Base-by-base conservation (phyloP, 1,284 basidiomycete genomes). In the Cutaneotrichosporon cavernicola region DNA sequence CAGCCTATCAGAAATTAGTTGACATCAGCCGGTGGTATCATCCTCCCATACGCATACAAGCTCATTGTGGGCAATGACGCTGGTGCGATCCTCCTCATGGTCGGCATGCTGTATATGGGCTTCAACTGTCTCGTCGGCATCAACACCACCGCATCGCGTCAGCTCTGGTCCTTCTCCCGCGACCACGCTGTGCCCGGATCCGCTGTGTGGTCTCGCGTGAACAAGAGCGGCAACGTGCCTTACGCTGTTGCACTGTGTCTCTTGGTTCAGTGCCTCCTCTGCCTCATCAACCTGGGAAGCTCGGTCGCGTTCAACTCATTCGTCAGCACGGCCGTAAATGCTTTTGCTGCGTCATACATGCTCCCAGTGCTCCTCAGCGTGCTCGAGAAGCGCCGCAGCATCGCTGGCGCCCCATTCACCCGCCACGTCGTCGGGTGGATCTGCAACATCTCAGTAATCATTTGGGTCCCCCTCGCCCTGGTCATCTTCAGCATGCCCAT, bases 401-500 rank as follows among this genome's bases (percentile, higher is more conserved):
- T 62, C 50, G 51, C 58, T 14, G 5, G 49, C 5, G 63, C 63
- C 18, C 63, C 62, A 18, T 67, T 57, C 60, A 38, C 47, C 14
- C 52, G 55, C 21, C 60, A 60, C 5, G 18, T 14, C 21, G 53
- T 64, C 3, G 65, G 65, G 2, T 55, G 51, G 16, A n/a, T 60
- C n/a, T 60, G 58, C 57, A 67, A 64, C 60, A 38, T 59, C n/a
- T 16, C 62, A 18, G 60, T 65, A n/a, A 50, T 68, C 22, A n/a
- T 63, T 36, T 68, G 66, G 66, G 64, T 63, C 0, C 58, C 60
- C 5, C 56, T 65, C 22, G 66, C 61, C 3, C 50, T 65, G 8
- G 61, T 68, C 43, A 60, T 68, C 30, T 65, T 63, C 51, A 60
- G 58, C 58, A 65, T 68, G 61, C 66, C 82, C 1, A 82, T 78